Evolutionary conservation across 2,329 filamentous ascomycete species (phyloP), one percentile per base, ranked within the genome.

Genomic region (Colletotrichum siamense): DNA sequence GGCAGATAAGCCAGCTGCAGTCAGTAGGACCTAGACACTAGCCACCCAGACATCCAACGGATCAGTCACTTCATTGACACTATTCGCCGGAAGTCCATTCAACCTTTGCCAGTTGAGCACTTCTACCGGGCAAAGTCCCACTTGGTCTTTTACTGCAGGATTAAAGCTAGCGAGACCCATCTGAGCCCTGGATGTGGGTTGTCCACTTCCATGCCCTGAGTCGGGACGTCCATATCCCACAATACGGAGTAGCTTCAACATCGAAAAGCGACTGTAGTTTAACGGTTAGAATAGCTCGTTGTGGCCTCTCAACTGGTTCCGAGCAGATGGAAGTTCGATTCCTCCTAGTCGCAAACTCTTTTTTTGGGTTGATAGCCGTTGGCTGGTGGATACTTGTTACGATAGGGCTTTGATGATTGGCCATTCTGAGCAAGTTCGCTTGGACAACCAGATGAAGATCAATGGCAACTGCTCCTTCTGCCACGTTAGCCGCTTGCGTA

Each of bases 321-420:
- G 62, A 72, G 22, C 49, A 75, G 73, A 75, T 72, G 69, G 69
- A 71, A 72, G 69, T 72, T 75, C 55, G 52, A 72, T 75, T 71
- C 68, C 73, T 71, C 52, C 62, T 36, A 55, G 62, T 62, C 68
- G 63, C 62, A 72, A 13, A 2, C 13, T 63, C 61, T 64, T 62
- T 70, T 69, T 64, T 62, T 61, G 67, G 6, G 62, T 8, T 61
- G 26, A 55, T 36, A 32, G 13, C 6, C 10, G 18, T 39, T 55
- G 26, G 10, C 7, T 16, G 26, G 57, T 63, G 36, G 39, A 9
- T 34, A 63, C 26, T 36, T 12, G 22, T 24, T 34, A n/a, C 6
- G 26, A 52, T 6, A 39, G 30, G 34, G 12, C 7, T 24, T 15
- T 30, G 55, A 18, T 52, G 52, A 61, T 63, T 62, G 24, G 55